phyloP scores from a whole-genome alignment of 306 rosid species.

The Inga oerstediana region DNA sequence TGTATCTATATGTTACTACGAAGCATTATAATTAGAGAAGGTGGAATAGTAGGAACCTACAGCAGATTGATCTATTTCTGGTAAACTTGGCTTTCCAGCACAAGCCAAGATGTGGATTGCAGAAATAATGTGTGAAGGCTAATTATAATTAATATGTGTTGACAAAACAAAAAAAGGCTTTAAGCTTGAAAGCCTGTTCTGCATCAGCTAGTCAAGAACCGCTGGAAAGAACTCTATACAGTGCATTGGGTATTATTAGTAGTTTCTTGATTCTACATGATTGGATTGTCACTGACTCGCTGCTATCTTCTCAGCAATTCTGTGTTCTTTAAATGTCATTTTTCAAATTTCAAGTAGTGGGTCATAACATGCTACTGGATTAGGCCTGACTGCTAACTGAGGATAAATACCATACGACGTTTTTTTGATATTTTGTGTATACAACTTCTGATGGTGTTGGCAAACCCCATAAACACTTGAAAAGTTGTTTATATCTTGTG shows the following conservation, averaged over 20 bases:
- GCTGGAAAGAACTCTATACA: not conserved
- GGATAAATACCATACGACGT: too few species aligned
- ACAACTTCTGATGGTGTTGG: too few species aligned
- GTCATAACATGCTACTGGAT: not conserved
- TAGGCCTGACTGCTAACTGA: not conserved
- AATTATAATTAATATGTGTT: not conserved
- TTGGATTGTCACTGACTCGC: not conserved
- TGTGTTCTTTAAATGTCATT: not conserved
- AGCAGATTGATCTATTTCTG: not conserved
- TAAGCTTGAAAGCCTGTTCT: not conserved
- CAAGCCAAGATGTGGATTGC: not conserved
- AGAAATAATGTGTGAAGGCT: not conserved
- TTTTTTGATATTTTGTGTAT: too few species aligned
- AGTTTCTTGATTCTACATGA: not conserved
- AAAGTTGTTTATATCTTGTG: too few species aligned
- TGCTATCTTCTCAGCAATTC: not conserved
- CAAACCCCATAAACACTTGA: too few species aligned
- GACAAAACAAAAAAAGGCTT: not conserved
- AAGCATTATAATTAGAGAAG: not conserved
- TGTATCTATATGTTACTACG: not conserved
- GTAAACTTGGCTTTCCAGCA: not conserved
- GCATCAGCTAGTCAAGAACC: not conserved
- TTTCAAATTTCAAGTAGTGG: not conserved
- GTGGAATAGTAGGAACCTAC: not conserved
- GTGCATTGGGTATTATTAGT: not conserved